phyloP scores from a whole-genome alignment of 768 basidiomycete genomes.

The Dioszegia crocea region DNA sequence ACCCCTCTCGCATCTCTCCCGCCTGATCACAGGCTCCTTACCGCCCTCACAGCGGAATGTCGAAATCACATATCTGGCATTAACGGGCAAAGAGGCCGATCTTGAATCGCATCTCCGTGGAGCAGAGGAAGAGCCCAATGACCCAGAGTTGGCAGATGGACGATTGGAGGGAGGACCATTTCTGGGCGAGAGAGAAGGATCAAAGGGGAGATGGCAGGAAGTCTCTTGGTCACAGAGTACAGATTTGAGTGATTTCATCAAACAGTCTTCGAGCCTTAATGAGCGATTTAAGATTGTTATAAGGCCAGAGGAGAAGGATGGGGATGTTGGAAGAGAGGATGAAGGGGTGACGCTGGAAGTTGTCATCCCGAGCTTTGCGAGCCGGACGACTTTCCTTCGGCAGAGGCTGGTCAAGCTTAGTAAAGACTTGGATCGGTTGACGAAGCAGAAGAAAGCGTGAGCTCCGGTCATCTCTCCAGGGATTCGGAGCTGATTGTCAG shows the following conservation, averaged over 20 bases:
- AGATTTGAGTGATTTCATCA: constrained; percentile 64
- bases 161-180: constrained; percentile 50
- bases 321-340: constrained; percentile 16
- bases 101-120: constrained; percentile 35
- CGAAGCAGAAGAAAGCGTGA: constrained; percentile 57
- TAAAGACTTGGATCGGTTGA: constrained; percentile 55
- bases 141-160: not conserved
- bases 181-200: constrained; percentile 26
- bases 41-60: constrained; percentile 31
- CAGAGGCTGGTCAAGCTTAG: constrained; percentile 54
- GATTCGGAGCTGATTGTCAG: constrained; percentile 13
- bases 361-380: constrained; percentile 62
- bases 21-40: constrained; percentile 56
- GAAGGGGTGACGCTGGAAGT: constrained; percentile 52
- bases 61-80: constrained; percentile 45
- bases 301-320: constrained; percentile 35
- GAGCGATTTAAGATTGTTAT: constrained; percentile 57
- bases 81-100: constrained; percentile 40
- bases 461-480: constrained; percentile 6
- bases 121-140: constrained; percentile 18
- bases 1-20: constrained; percentile 62
- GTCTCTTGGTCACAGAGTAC: constrained; percentile 63
- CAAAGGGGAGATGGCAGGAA: constrained; percentile 38
- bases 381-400: constrained; percentile 61
- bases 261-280: constrained; percentile 57